These are phyloP conservation scores for Saccharomycopsis babjevae DNA, from an alignment of 805 yeast species.

Conservation along the genomic window DNA sequence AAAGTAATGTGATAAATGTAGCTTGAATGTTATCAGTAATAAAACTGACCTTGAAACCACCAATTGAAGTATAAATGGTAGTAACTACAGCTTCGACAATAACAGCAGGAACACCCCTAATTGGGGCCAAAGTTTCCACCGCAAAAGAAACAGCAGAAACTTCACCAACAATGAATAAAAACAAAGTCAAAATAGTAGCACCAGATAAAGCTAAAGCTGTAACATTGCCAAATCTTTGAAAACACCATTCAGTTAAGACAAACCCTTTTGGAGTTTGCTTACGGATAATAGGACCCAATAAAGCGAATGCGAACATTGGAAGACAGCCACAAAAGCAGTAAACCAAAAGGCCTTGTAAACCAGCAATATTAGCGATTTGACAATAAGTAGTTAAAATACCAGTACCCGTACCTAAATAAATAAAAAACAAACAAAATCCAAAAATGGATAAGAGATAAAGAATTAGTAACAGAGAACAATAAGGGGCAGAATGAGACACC, in stretches of 20 bases:
- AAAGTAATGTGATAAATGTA: constrained; percentile 50
- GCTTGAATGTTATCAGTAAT: constrained; percentile 83
- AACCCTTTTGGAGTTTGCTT: constrained; percentile 80
- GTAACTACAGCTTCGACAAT: constrained; percentile 83
- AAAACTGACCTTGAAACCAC: constrained; percentile 85
- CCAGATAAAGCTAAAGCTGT: constrained; percentile 68
- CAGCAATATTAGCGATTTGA: constrained; percentile 76
- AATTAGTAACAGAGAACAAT: constrained; percentile 15
- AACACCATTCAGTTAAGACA: constrained; percentile 91
- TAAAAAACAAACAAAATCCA: not conserved
- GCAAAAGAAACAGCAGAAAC: constrained; percentile 72
- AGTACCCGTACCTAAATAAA: constrained; percentile 63
- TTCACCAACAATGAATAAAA: constrained; percentile 80
- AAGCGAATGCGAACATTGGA: constrained; percentile 78
- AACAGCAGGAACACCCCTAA: constrained; percentile 69
- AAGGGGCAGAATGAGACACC: not conserved
- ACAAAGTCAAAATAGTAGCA: constrained; percentile 78
- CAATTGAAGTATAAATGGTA: constrained; percentile 74
- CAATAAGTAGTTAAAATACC: constrained; percentile 82
- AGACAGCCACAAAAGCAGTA: constrained; percentile 72
- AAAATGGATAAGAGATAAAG: constrained; percentile 1
- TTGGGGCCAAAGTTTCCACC: constrained; percentile 64
- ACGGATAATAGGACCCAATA: constrained; percentile 72
- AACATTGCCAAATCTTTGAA: constrained; percentile 62
- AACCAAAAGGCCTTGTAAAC: constrained; percentile 78